Evolutionary conservation across 352 stramenopile species (phyloP).

Genomic region (Albugo candida): DNA sequence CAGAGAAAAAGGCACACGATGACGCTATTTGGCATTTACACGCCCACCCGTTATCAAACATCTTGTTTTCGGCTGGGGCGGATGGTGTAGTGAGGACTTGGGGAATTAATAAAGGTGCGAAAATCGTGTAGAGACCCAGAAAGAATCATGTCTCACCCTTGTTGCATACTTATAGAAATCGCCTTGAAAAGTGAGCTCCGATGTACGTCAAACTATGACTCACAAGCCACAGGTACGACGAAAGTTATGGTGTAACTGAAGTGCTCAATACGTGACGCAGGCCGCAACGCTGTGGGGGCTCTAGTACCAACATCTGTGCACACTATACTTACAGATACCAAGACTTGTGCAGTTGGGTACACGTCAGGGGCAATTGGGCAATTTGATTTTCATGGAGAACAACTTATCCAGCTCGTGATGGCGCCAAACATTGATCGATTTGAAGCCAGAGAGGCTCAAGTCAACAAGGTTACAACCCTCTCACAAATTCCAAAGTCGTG

Average conservation of each 20-base stretch:
- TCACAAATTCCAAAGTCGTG: not conserved
- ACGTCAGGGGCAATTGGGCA: slow-evolving; percentile 45
- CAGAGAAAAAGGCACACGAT: slow-evolving; percentile 52
- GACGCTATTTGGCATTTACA: slow-evolving; percentile 70
- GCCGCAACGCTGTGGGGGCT: slow-evolving; percentile 25
- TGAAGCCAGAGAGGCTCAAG: slow-evolving; percentile 33
- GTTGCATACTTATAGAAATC: slow-evolving; percentile 20
- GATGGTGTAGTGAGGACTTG: slow-evolving; percentile 65
- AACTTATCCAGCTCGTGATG: slow-evolving; percentile 49
- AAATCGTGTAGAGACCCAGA: not conserved
- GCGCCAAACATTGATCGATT: slow-evolving; percentile 43
- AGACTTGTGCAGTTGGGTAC: slow-evolving; percentile 63
- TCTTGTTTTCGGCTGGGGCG: slow-evolving; percentile 59
- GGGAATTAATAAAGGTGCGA: slow-evolving; percentile 48
- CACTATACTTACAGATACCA: slow-evolving; percentile 47
- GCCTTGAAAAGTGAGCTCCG: slow-evolving; percentile 54
- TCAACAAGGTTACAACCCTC: slow-evolving; percentile 32
- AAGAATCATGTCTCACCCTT: not conserved
- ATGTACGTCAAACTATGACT: slow-evolving; percentile 28
- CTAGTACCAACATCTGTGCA: slow-evolving; percentile 57
- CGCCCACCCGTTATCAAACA: slow-evolving; percentile 60
- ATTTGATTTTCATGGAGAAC: slow-evolving; percentile 58
- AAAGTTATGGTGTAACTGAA: not conserved
- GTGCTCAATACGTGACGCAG: not conserved
- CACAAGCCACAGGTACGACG: slow-evolving; percentile 21